These are phyloP conservation scores for Calcarisporium arbuscula DNA, from an alignment of 2,329 filamentous ascomycete species.

Conservation along the genomic window DNA sequence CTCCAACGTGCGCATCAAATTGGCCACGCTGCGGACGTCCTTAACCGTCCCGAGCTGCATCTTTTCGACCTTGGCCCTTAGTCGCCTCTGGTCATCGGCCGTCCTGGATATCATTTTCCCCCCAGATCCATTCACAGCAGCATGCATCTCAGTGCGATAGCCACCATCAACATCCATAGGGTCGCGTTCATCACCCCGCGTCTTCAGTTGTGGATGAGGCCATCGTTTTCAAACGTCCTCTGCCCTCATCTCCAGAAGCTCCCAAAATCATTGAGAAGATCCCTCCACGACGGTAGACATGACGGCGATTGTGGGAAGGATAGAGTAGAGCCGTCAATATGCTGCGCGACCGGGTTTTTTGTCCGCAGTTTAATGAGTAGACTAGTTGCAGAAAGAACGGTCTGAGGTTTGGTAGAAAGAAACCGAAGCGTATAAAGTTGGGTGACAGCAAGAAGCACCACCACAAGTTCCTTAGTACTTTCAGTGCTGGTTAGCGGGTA, in stretches of 20 bases:
- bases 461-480: no score
- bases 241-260: conserved; percentile 66
- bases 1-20: conserved; percentile 73
- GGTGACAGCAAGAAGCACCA: no score
- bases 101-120: conserved; percentile 36
- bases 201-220: conserved; percentile 36
- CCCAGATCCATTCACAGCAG: conserved; percentile 35
- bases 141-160: conserved; percentile 49
- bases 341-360: no score
- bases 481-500: no score
- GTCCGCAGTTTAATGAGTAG: no score
- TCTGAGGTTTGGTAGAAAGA: no score
- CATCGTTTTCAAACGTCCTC: conserved; percentile 54
- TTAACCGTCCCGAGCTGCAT: conserved; percentile 68
- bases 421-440: no score
- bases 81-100: conserved; percentile 61
- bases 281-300: conserved; percentile 93
- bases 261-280: conserved; percentile 70
- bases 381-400: no score
- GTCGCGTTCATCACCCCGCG: conserved; percentile 28
- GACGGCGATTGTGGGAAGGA: conserved; percentile 18
- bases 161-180: conserved; percentile 55
- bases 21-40: conserved; percentile 74
- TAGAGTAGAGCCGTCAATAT: no score
- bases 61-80: conserved; percentile 74